phyloP scores from a whole-genome alignment of 768 basidiomycete species.

The Russula lepida region DNA sequence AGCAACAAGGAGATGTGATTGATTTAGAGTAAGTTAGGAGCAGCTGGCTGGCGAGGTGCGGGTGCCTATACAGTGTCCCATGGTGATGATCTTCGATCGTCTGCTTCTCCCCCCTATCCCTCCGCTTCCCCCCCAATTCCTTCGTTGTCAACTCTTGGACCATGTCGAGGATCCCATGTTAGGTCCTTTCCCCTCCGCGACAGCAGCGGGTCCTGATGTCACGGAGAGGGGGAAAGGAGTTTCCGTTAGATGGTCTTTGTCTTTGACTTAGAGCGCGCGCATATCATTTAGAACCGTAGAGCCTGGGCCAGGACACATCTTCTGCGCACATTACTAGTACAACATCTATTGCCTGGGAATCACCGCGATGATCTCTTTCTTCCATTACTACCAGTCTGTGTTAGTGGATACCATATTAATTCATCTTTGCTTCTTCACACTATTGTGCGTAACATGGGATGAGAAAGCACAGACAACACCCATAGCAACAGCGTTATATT shows the following conservation, averaged over 20 bases:
- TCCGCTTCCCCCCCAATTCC: not conserved
- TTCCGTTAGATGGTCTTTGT: not conserved
- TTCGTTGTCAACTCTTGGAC: not conserved
- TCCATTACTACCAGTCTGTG: not conserved
- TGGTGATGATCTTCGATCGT: not conserved
- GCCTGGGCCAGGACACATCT: not conserved
- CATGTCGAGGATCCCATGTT: not conserved
- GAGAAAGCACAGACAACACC: not conserved
- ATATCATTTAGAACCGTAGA: constrained; percentile 1
- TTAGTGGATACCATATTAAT: not conserved
- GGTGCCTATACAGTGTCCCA: not conserved
- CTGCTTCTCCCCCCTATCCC: not conserved
- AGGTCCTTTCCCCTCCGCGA: not conserved
- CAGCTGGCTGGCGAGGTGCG: not conserved
- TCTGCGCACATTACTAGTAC: not conserved
- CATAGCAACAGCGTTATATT: not conserved
- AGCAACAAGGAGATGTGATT: not conserved
- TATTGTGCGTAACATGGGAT: not conserved
- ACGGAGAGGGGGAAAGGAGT: not conserved
- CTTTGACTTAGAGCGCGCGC: not conserved
- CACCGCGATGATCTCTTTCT: not conserved
- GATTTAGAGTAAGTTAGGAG: too few relatives aligned
- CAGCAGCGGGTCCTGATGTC: constrained; percentile 3
- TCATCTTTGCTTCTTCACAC: not conserved
- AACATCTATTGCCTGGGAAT: not conserved